A percentile compares a stretch with the other conserved stretches of the same genome.
phyloP scores from a whole-genome alignment of 108 stramenopile species.

The Fistulifera solaris region DNA sequence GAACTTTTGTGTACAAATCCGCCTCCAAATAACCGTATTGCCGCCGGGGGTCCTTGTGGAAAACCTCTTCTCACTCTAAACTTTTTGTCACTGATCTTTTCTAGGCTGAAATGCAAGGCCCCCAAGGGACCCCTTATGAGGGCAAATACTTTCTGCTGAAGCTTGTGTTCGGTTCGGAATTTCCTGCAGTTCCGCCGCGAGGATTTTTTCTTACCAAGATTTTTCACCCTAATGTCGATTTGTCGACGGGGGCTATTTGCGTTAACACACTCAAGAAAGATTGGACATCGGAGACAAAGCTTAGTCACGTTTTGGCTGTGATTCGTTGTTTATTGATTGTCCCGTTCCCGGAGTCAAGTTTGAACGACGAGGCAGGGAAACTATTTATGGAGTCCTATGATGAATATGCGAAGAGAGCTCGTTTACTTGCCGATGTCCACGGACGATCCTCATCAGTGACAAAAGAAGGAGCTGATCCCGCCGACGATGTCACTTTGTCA shows the following conservation, averaged over 20 bases:
- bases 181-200: slow-evolving; percentile 88
- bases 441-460: slow-evolving; percentile 26
- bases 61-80: too few relatives aligned
- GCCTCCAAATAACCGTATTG: too few relatives aligned
- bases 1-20: too few relatives aligned
- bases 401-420: slow-evolving; percentile 90
- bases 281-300: slow-evolving; percentile 83
- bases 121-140: slow-evolving; percentile 93
- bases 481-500: not conserved
- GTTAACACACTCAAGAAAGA: slow-evolving; percentile 98
- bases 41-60: too few relatives aligned
- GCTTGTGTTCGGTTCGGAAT: slow-evolving; percentile 77
- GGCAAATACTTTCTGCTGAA: slow-evolving; percentile 89
- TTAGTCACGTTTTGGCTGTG: slow-evolving; percentile 92
- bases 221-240: slow-evolving; percentile 97
- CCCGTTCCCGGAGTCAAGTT: slow-evolving; percentile 95
- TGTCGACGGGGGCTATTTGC: slow-evolving; percentile 92
- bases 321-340: slow-evolving; percentile 98
- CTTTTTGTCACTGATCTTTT: too few relatives aligned
- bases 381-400: slow-evolving; percentile 98
- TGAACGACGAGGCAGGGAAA: slow-evolving; percentile 99
- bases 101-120: slow-evolving; percentile 90
- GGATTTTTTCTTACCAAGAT: slow-evolving; percentile 98
- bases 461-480: not conserved
- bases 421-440: slow-evolving; percentile 91